Conservation (phyloP, 164 flowering plant species). For the Euptelea pleiosperma region DNA sequence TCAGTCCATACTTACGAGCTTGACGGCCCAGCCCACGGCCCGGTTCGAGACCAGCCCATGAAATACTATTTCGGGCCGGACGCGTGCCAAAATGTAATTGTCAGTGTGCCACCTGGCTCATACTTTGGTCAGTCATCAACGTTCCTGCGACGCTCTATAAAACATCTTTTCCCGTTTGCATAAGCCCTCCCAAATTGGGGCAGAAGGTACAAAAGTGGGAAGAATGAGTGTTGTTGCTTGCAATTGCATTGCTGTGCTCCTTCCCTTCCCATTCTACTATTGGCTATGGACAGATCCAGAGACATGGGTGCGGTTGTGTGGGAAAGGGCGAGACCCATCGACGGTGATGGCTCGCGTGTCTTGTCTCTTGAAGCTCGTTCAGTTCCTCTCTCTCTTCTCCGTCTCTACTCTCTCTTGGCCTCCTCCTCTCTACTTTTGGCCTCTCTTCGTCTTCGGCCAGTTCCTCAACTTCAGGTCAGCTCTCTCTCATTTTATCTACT, state of each 20-base stretch:
- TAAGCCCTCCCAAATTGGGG: too few relatives aligned
- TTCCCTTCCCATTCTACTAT: conserved; percentile 79
- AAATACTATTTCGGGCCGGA: too few relatives aligned
- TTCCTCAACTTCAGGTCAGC: conserved; percentile 78
- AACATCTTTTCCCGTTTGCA: too few relatives aligned
- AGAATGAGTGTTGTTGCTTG: conserved; percentile 53
- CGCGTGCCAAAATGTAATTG: too few relatives aligned
- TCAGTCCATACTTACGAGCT: too few relatives aligned
- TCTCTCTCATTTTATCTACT: too few relatives aligned
- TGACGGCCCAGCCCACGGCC: too few relatives aligned
- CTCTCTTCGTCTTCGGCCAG: conserved; percentile 65
- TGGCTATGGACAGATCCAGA: conserved; percentile 67
- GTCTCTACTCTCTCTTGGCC: conserved; percentile 71
- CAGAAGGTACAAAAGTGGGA: too few relatives aligned
- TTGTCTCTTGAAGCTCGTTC: conserved; percentile 57
- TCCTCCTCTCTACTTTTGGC: conserved; percentile 78
- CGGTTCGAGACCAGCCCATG: too few relatives aligned
- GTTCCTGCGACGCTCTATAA: too few relatives aligned
- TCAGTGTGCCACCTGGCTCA: too few relatives aligned
- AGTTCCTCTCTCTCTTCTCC: conserved; percentile 61
- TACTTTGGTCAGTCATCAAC: too few relatives aligned
- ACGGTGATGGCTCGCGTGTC: conserved; percentile 65
- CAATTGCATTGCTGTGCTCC: conserved; percentile 43
- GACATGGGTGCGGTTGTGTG: conserved; percentile 74
- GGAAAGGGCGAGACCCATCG: conserved; percentile 56